Evolutionary conservation across 257 asterid species (phyloP), one percentile per base, ranked within the genome.

Genomic region (Anisodus acutangulus): DNA sequence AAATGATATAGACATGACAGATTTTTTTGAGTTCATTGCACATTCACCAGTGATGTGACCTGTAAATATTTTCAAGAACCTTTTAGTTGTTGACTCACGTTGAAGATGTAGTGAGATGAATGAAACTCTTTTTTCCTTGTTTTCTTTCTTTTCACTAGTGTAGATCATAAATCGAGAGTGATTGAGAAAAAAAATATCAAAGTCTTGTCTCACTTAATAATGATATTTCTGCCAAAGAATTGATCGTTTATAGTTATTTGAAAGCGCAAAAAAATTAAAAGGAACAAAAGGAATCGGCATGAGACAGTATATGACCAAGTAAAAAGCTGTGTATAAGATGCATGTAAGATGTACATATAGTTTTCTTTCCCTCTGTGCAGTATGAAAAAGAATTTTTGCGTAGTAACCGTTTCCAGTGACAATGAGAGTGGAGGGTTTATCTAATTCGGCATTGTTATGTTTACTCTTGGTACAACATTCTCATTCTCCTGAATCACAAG

Each of bases 51-150:
- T 22, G 26, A 22, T 22, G 26, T 22, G 26, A 22, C 26, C 26
- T 22, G 26, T 22, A 22, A 22, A 22, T 22, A 22, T 22, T 22
- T 22, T 22, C 26, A 22, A 22, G 26, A 22, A 22, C 26, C 26
- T 22, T 22, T 0, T 22, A 22, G 26, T 22, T 22, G 26, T 22
- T 22, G 26, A 22, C 26, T 22, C 26, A 22, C 26, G 45, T 39
- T 26, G 63, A 76, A 78, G 49, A 53, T 53, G 81, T 3, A 53
- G 26, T 74, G 8, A 26, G 81, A 49, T 74, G 41, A 49, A 74
- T 0, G 45, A 49, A 74, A 49, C 59, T 76, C 63, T 26, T 51
- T 55, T 51, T 8, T 4, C 39, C 26, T 3, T 22, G 12, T 74
- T 19, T 11, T 26, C 1, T 74, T 22, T 74, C 81, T 49, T 22